Conservation (phyloP, 2,329 filamentous ascomycete genomes). For the Domatiomyces globalis region DNA sequence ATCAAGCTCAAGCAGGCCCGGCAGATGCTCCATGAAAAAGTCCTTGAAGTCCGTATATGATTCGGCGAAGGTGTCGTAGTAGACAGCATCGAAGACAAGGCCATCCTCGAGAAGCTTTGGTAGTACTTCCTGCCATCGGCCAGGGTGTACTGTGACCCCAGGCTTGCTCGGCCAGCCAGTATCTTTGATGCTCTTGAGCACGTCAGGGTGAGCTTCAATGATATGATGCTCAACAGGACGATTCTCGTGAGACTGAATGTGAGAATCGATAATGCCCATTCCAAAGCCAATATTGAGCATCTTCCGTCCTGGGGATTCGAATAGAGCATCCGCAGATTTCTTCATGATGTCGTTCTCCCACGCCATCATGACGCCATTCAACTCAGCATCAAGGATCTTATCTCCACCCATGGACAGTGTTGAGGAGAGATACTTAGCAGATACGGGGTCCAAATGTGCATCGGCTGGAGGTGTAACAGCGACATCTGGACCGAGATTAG, state of each 20-base stretch:
- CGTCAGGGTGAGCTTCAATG: slow-evolving; percentile 68
- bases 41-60: slow-evolving; percentile 71
- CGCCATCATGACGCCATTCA: slow-evolving; percentile 86
- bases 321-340: slow-evolving; percentile 54
- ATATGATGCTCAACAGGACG: slow-evolving; percentile 63
- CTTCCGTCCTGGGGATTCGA: slow-evolving; percentile 47
- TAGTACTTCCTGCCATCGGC: slow-evolving; percentile 70
- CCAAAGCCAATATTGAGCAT: slow-evolving; percentile 81
- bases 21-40: slow-evolving; percentile 81
- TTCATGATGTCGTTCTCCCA: slow-evolving; percentile 85
- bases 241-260: slow-evolving; percentile 49
- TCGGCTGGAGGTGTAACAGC: background rate
- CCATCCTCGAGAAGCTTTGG: slow-evolving; percentile 53
- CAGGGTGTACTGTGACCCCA: slow-evolving; percentile 48
- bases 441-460: background rate
- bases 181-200: slow-evolving; percentile 53
- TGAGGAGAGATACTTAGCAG: slow-evolving; percentile 46
- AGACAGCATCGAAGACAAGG: slow-evolving; percentile 70
- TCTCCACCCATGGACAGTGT: slow-evolving; percentile 49
- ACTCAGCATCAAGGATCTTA: slow-evolving; percentile 57
- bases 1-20: slow-evolving; percentile 55
- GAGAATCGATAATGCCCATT: slow-evolving; percentile 74
- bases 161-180: slow-evolving; percentile 54
- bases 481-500: slow-evolving; percentile 1
- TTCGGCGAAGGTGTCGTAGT: slow-evolving; percentile 96